Percentiles rank a stretch among this genome's conserved stretches.
Evolutionary conservation across 495 filamentous ascomycete species (phyloP).

Genomic region (Podospora anserina): DNA sequence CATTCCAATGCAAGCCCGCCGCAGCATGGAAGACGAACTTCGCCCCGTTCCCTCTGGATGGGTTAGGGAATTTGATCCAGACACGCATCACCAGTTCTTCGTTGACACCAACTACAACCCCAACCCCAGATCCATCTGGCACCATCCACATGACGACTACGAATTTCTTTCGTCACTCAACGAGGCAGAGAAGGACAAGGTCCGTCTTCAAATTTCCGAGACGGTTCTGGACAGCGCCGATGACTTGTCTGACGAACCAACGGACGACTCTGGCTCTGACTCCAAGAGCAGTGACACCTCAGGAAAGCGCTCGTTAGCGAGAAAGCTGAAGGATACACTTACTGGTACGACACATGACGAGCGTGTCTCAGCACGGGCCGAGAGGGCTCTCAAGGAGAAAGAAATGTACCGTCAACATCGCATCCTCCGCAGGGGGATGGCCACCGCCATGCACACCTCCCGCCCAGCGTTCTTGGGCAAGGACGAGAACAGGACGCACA

Average conservation of each 20-base stretch:
- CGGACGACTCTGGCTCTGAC: conserved; percentile 18
- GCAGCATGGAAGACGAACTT: conserved; percentile 37
- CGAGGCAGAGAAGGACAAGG: neutral
- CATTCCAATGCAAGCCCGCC: conserved; percentile 29
- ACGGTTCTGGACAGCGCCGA: neutral
- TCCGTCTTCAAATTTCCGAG: conserved; percentile 10
- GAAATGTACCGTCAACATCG: conserved; percentile 30
- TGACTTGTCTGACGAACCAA: conserved; percentile 20
- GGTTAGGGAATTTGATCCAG: conserved; percentile 31
- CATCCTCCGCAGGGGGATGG: conserved; percentile 22
- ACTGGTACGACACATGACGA: conserved; percentile 29
- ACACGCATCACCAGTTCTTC: conserved; percentile 35
- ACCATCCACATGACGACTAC: conserved; percentile 34
- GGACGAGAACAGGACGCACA: conserved; percentile 20
- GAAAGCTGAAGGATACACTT: conserved; percentile 29
- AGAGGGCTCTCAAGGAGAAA: conserved; percentile 18
- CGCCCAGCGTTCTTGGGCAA: conserved; percentile 22
- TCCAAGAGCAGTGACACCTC: neutral
- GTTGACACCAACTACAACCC: conserved; percentile 31
- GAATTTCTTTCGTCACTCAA: conserved; percentile 20
- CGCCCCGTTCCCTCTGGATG: conserved; percentile 28
- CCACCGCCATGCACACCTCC: conserved; percentile 20
- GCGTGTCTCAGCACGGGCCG: conserved; percentile 17
- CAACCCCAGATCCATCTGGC: conserved; percentile 29
- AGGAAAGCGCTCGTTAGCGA: neutral